Percentiles rank a stretch among this genome's conserved stretches.
phyloP scores from a whole-genome alignment of 345 rosid genomes.

The Heritiera littoralis region DNA sequence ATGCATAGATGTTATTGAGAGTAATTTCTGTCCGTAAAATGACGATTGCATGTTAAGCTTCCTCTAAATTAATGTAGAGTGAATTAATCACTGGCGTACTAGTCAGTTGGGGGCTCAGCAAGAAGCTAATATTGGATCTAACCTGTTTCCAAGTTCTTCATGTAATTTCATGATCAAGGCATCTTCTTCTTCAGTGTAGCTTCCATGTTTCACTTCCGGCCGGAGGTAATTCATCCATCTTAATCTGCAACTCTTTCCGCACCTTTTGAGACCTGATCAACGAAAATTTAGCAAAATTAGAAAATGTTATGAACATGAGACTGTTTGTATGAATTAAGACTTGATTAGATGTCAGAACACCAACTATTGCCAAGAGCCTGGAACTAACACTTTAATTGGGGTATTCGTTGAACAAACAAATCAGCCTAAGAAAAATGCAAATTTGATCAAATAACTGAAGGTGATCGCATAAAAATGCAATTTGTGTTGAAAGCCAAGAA shows the following conservation, averaged over 20 bases:
- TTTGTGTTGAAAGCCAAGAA: not conserved
- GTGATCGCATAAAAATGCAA: not conserved
- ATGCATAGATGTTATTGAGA: not conserved
- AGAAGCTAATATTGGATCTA: not conserved
- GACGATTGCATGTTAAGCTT: not conserved
- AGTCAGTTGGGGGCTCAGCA: not conserved
- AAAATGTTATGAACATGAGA: not conserved
- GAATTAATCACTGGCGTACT: not conserved
- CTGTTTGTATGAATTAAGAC: not conserved
- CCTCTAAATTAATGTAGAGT: not conserved
- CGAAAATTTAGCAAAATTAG: not conserved
- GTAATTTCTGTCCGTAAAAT: not conserved
- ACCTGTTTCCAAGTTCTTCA: slow-evolving; percentile 33
- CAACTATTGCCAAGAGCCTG: not conserved
- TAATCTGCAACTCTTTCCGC: slow-evolving; percentile 50
- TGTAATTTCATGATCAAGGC: slow-evolving; percentile 33
- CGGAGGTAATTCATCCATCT: slow-evolving; percentile 47
- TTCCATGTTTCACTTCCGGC: slow-evolving; percentile 44
- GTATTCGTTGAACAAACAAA: not conserved
- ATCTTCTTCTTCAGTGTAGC: slow-evolving; percentile 39
- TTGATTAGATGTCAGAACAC: not conserved
- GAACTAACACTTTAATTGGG: not conserved
- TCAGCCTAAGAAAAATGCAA: not conserved
- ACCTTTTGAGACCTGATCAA: slow-evolving; percentile 37
- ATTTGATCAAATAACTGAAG: not conserved